Evolutionary conservation across 2,329 filamentous ascomycete genomes (phyloP), one percentile per base, ranked within the genome.

Genomic region (Fusarium sp.): DNA sequence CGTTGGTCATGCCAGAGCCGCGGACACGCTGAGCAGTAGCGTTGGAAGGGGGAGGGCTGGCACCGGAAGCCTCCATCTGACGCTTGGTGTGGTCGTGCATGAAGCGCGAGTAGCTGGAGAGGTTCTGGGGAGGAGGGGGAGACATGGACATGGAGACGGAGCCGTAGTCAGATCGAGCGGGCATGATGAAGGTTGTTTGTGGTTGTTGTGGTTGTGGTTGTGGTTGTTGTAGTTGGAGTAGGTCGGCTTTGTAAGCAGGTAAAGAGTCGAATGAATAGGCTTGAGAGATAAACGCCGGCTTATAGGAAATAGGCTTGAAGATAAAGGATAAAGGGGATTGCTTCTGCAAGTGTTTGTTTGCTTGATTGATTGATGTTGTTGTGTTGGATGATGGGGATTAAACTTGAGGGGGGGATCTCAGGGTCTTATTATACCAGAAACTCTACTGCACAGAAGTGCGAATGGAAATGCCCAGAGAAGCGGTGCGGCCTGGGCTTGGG

Each of bases 21-120:
- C 31, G 58, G 11, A 53, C 44, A 11, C 63, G 52, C 10, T 45
- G 41, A 34, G 63, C 46, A 42, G 64, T 55, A 40, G 64, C 48
- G 39, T 52, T 57, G 38, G 38, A 31, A 19, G 63, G 47, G 28
- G 63, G 41, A 9, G 59, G 54, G 29, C 57, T 60, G 25, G 71
- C 68, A 2, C 82, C 79, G 10, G 80, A 79, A 5, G 80, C 78
- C 60, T 89, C 85, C 84, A 90, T 88, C 72, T 88, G 87, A 53
- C 81, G 79, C 78, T 86, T 87, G 60, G 87, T 89, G 76, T 89
- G 85, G 51, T 83, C 80, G 70, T 86, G 85, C 83, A 90, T 89
- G 53, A 80, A 84, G 58, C 81, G 81, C 12, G 86, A 77, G 67
- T 90, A 90, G 46, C 74, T 83, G 6, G 81, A 82, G 63, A 84